Conservation (phyloP, 306 rosid genomes). For the Glycyrrhiza uralensis region DNA sequence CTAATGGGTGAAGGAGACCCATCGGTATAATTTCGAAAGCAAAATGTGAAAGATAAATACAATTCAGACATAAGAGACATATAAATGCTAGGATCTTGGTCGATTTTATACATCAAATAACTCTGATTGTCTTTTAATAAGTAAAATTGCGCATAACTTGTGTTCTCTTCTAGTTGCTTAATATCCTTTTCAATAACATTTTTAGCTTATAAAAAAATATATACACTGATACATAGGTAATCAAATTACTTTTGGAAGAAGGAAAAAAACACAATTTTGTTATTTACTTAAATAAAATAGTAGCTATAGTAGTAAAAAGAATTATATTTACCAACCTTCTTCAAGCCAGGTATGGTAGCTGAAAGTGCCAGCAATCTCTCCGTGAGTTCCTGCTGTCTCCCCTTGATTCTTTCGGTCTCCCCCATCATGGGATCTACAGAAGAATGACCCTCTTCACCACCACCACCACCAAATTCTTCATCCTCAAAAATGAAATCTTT, state of each 20-base stretch:
- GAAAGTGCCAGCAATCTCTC: slow-evolving; percentile 31
- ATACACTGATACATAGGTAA: no score
- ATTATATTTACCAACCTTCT: slow-evolving; percentile 1
- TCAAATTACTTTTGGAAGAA: neutral
- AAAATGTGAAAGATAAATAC: neutral
- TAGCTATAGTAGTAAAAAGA: no score
- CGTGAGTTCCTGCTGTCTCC: neutral
- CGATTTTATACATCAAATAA: no score
- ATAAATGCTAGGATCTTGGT: no score
- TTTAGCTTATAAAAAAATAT: no score
- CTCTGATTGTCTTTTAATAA: no score
- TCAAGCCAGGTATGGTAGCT: slow-evolving; percentile 29
- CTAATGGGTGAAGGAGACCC: neutral
- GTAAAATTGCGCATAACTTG: no score
- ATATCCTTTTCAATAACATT: no score
- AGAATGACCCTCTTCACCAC: neutral
- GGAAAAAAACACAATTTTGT: neutral
- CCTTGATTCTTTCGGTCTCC: neutral
- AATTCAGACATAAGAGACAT: neutral
- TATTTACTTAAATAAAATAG: no score
- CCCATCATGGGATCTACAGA: neutral
- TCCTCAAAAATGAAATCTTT: neutral
- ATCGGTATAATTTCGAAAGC: neutral
- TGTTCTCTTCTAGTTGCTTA: no score
- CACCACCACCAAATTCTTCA: neutral